Evolutionary conservation across 768 basidiomycete genomes (phyloP), one percentile per base, ranked within the genome.

Genomic region (Trametes coccinea): DNA sequence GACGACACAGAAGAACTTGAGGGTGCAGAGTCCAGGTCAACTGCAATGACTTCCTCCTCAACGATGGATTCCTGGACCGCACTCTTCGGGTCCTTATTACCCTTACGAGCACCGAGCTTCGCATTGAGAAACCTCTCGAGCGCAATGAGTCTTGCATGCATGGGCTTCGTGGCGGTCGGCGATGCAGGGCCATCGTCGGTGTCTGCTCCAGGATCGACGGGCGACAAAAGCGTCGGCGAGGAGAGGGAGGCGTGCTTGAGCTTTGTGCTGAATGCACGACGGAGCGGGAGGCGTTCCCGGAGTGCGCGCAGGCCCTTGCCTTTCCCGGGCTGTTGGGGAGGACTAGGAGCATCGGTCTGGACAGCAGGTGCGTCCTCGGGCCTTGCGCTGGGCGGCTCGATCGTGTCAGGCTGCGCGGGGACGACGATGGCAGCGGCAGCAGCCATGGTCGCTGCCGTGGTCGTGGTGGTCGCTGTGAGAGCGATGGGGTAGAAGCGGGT

Each of bases 81-180:
- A 13, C 27, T 57, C 51, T 64, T 66, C 30, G 58, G 60, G 59
- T 65, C 64, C 44, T 59, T 60, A 43, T 50, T 59, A 16, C 56
- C 63, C 17, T 50, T 63, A 45, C 53, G 57, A 13, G 55, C 46
- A 6, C 31, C 47, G 1, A 58, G 39, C 56, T 58, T 63, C n/a
- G 66, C n/a, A 22, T 57, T 65, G 47, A 69, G 48, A 56, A 70
- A 65, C 13, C 70, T 58, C 55, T 70, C 66, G 50, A 70, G 64
- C 22, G 68, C 55, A 5, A 60, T 67, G 3, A 63, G 59, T 34
- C 66, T 65, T 14, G 54, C 11, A 43, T 59, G 59, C 11, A 11
- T 11, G 11, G 56, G 16, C 41, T 61, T 55, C 47, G 41, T 14
- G 49, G 30, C 16, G 29, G 47, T 22, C 47, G 57, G 57, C 7